phyloP scores from a whole-genome alignment of 306 rosid genomes.

The Lupinus albus region DNA sequence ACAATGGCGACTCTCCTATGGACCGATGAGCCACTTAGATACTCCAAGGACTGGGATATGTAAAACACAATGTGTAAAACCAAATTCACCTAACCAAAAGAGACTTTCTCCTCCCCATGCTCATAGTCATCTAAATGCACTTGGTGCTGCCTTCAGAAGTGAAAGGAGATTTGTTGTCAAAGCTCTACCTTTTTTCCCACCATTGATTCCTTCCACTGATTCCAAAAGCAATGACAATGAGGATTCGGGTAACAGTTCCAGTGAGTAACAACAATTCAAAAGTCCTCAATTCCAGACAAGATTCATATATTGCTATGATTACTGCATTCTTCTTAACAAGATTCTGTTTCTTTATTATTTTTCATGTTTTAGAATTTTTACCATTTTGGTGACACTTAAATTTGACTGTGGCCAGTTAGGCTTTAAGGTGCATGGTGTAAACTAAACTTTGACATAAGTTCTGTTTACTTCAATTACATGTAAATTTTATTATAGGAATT shows the following conservation, averaged over 20 bases:
- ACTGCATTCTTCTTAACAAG: slow-evolving; percentile 30
- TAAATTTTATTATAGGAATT: no score
- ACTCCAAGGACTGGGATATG: slow-evolving; percentile 49
- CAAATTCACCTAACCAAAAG: slow-evolving; percentile 67
- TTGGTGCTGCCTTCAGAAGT: slow-evolving; percentile 50
- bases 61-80: slow-evolving; percentile 44
- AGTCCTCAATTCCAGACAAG: not conserved
- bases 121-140: slow-evolving; percentile 38
- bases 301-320: slow-evolving; percentile 14
- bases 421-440: slow-evolving; percentile 13
- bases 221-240: slow-evolving; percentile 38
- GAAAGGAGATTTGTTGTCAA: slow-evolving; percentile 57
- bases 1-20: slow-evolving; percentile 31
- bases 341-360: not conserved
- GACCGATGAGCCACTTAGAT: slow-evolving; percentile 36
- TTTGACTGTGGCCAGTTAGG: slow-evolving; percentile 35
- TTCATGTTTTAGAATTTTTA: not conserved
- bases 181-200: slow-evolving; percentile 64
- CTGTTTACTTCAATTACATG: no score
- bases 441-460: no score
- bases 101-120: slow-evolving; percentile 70
- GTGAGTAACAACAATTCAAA: slow-evolving; percentile 33
- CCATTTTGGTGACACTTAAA: slow-evolving; percentile 9
- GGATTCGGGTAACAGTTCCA: slow-evolving; percentile 36
- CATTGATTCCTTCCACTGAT: slow-evolving; percentile 59